Percentiles rank a stretch among this genome's conserved stretches.
Evolutionary conservation across 495 filamentous ascomycete genomes (phyloP).

Genomic region (Tuber microsphaerosporum): DNA sequence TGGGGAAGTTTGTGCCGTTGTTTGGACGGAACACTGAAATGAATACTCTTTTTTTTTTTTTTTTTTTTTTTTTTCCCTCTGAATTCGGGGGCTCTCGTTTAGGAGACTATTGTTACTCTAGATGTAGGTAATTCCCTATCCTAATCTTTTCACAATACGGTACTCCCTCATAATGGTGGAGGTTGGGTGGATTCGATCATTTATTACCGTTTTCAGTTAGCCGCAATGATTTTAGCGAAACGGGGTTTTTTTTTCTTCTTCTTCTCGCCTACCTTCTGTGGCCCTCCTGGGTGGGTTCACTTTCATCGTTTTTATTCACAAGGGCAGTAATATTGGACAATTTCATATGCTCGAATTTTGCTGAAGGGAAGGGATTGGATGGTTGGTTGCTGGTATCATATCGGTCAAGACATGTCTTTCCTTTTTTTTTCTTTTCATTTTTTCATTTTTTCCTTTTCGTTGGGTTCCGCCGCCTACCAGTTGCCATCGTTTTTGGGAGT

Average conservation of each 20-base stretch:
- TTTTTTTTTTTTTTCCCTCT: neutral
- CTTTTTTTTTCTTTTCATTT: too few species aligned
- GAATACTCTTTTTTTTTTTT: neutral
- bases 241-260: neutral
- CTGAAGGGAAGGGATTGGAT: conserved; percentile 7
- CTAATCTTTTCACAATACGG: neutral
- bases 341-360: conserved; percentile 6
- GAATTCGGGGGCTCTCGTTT: neutral
- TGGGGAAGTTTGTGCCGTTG: neutral
- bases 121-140: neutral
- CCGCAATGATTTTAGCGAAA: neutral
- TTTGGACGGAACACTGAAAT: neutral
- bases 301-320: neutral
- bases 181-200: conserved; percentile 5
- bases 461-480: conserved; percentile 10
- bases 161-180: neutral
- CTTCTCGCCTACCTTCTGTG: too few species aligned
- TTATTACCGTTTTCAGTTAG: neutral
- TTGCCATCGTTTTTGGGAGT: conserved; percentile 22
- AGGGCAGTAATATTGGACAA: neutral
- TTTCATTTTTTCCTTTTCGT: neutral
- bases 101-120: neutral
- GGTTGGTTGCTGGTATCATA: neutral
- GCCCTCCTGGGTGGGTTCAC: neutral
- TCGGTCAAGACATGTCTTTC: conserved; percentile 8